phyloP scores from a whole-genome alignment of 2,329 filamentous ascomycete genomes.

The Didymella pinodella region DNA sequence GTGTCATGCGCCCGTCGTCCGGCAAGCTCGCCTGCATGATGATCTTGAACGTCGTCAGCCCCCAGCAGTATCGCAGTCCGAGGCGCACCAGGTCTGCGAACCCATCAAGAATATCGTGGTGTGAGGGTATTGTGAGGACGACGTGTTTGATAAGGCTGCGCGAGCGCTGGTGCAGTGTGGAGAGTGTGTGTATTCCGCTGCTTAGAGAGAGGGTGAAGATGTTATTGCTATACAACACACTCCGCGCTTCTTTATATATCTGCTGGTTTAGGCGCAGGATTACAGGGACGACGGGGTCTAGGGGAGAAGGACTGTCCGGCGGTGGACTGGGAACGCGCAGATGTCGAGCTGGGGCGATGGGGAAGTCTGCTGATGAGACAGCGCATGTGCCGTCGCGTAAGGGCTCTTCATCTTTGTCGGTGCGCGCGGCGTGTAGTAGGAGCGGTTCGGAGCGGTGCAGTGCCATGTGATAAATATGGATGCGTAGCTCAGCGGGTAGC shows the following conservation, averaged over 20 bases:
- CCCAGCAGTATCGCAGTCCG: slow-evolving; percentile 56
- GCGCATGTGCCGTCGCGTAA: slow-evolving; percentile 14
- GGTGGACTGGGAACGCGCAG: not conserved
- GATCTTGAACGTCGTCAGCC: slow-evolving; percentile 54
- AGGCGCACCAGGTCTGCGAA: slow-evolving; percentile 58
- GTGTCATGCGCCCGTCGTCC: slow-evolving; percentile 35
- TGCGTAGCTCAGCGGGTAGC: slow-evolving; percentile 57
- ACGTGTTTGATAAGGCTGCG: slow-evolving; percentile 55
- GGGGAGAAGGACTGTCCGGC: not conserved
- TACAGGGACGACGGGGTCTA: slow-evolving; percentile 45
- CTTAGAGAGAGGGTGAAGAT: slow-evolving; percentile 49
- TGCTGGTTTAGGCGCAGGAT: slow-evolving; percentile 52
- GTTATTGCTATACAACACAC: slow-evolving; percentile 45
- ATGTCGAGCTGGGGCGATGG: not conserved
- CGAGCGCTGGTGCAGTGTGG: slow-evolving; percentile 53
- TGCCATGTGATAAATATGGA: slow-evolving; percentile 55
- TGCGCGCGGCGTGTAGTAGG: slow-evolving; percentile 37
- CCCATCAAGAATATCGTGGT: slow-evolving; percentile 57
- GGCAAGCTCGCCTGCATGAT: slow-evolving; percentile 47
- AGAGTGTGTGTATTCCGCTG: slow-evolving; percentile 50
- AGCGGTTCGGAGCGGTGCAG: slow-evolving; percentile 43
- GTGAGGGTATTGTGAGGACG: slow-evolving; percentile 54
- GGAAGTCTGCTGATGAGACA: not conserved
- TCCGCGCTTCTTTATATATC: slow-evolving; percentile 49
- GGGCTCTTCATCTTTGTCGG: slow-evolving; percentile 14